Percentiles rank a stretch among this genome's conserved stretches.
Evolutionary conservation across 78 protist genomes (phyloP).

Genomic region (Reticulomyxa filosa): DNA sequence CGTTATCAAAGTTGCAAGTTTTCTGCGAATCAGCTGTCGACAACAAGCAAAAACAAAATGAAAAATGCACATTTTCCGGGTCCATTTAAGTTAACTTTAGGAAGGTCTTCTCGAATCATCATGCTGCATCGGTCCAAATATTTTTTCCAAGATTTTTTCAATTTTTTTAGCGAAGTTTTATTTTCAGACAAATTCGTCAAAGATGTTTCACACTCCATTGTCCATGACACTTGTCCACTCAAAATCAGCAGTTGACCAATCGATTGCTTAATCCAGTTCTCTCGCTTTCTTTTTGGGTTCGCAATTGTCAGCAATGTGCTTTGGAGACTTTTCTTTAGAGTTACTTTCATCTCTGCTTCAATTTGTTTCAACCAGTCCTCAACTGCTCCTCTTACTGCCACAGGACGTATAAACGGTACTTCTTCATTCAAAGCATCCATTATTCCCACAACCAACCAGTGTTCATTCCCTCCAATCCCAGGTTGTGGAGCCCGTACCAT

Average conservation of each 20-base stretch:
- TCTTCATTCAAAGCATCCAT: no score
- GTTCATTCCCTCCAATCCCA: no score
- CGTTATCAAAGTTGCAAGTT: constrained; percentile 54
- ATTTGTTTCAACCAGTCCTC: constrained; percentile 54
- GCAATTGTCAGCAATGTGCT: background rate
- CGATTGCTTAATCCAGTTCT: constrained; percentile 34
- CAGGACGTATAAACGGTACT: no score
- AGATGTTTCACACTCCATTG: constrained; percentile 27
- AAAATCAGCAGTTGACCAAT: constrained; percentile 50
- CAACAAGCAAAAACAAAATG: no score
- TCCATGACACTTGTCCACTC: constrained; percentile 44
- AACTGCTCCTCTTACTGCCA: constrained; percentile 55
- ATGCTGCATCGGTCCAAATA: no score
- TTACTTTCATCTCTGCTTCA: constrained; percentile 28
- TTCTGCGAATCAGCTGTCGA: constrained; percentile 27
- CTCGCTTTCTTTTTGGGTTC: background rate
- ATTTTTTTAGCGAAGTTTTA: no score
- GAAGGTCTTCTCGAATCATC: no score
- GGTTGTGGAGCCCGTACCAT: no score
- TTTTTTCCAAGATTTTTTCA: no score
- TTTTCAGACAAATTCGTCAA: background rate
- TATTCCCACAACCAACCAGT: no score
- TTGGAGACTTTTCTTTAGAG: constrained; percentile 3
- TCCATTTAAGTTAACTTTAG: no score
- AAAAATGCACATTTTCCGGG: constrained; percentile 10